Base-by-base conservation (phyloP, 73 alveolate species). In the Paraurostyla sp. region DNA sequence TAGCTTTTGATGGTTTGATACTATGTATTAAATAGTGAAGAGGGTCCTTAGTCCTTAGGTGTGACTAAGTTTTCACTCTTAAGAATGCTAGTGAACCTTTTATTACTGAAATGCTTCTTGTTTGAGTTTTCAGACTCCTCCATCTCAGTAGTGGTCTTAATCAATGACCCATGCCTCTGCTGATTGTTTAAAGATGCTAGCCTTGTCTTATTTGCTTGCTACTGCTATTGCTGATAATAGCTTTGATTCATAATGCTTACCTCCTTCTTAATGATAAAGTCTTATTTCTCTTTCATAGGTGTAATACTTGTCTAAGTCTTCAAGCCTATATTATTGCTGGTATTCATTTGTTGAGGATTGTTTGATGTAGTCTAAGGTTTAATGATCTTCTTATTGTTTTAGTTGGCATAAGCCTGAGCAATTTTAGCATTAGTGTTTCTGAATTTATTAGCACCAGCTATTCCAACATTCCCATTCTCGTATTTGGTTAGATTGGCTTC, bases 381-480 rank as follows among this genome's bases (percentile, higher is more conserved):
- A 38, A 65, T 58, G 6, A 65, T 40, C 27, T 73, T 73, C 51
- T 73, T 73, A 73, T 48, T 73, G 32, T 73, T 73, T 32, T 49
- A 43, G 27, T 73, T 73, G 7, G 56, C 35, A 73, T 73, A 73
- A 16, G 71, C 71, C 27, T 73, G 40, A 20, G 56, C 56, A 6
- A 73, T 48, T 33, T 73, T 73, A 7, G 16, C 11, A 45, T 42
- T 73, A 35, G 87, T 73, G 71, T 78, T 78, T 40, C 40, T 78
- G 35, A 52, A 51, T 49, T 35, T 78, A 29, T 78, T 54, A 16
- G 73, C 73, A 49, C 35, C 18, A 22, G 22, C 32, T 32, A 54
- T 7, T 9, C 60, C 23, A 16, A 60, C 78, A 73, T 73, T 73
- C 1, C 89, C 89, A n/a, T 49, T 78, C 50, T 78, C 89, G 52